A percentile compares a stretch with the other conserved stretches of the same genome.
phyloP scores from a whole-genome alignment of 345 rosid species.

The Turritis glabra region DNA sequence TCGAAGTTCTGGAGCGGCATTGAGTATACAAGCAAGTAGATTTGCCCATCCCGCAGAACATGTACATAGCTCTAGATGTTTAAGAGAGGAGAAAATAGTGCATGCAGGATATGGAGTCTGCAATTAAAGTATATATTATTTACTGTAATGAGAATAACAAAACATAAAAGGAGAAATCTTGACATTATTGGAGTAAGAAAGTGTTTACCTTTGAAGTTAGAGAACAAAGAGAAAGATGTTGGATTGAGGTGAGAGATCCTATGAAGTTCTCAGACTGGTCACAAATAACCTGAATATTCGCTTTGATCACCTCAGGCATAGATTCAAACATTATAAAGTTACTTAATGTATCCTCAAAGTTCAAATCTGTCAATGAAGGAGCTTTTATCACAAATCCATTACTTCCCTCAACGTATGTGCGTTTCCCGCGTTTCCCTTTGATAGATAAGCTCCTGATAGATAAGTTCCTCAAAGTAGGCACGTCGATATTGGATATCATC shows the following conservation, averaged over 20 bases:
- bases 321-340: neutral
- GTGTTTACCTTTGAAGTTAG: constrained; percentile 8
- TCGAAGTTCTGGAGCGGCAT: constrained; percentile 5
- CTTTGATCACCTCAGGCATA: constrained; percentile 12
- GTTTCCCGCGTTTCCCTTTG: neutral
- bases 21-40: constrained; percentile 9
- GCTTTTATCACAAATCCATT: constrained; percentile 7
- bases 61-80: constrained; percentile 20
- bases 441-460: constrained; percentile 10
- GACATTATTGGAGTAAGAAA: neutral
- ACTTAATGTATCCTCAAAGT: neutral
- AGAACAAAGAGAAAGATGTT: constrained; percentile 8
- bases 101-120: constrained; percentile 16
- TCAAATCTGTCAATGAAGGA: neutral
- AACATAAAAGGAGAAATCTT: neutral
- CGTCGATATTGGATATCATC: neutral
- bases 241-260: constrained; percentile 21
- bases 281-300: neutral
- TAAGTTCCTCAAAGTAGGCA: constrained; percentile 1
- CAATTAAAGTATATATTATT: neutral
- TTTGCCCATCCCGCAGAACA: constrained; percentile 3
- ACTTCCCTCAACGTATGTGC: neutral
- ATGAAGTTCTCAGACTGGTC: constrained; percentile 6
- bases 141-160: neutral
- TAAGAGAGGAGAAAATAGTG: constrained; percentile 7